Evolutionary conservation across 1,139 yeast genomes (phyloP), one percentile per base, ranked within the genome.

Genomic region (Arxiozyma telluris): DNA sequence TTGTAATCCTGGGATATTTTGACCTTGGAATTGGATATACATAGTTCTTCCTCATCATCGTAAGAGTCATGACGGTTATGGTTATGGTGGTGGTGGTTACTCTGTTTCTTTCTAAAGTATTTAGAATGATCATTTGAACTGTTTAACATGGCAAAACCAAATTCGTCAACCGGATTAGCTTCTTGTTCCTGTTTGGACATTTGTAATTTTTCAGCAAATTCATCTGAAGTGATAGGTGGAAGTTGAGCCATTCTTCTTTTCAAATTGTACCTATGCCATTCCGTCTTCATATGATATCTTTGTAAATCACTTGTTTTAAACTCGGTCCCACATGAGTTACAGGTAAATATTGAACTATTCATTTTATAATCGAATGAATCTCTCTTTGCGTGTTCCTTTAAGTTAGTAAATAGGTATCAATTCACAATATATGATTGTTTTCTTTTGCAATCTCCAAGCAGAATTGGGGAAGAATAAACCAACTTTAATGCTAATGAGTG

Each of bases 191-290:
- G 66, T 39, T 72, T 73, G 0, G 72, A 70, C 39, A 55, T 60
- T 52, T 70, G 72, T 2, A 87, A 79, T 67, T 88, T 87, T 64
- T 87, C 93, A 1, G 93, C 90, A 74, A 88, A 89, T 11, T 83
- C 76, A 55, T 87, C 90, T 1, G 96, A 84, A 22, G 84, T 74
- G 50, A 93, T 84, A 3, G 96, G 84, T 1, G 91, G 84, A 59
- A 93, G 73, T 50, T 81, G 80, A 2, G 96, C 96, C 44, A 93
- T 96, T 64, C 96, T 78, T 70, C 98, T 79, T 71, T 93, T 93
- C 67, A 93, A 77, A 66, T 90, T 91, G 69, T 88, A 93, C 60
- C 96, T 76, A 66, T 90, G 97, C 97, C 97, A 91, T 58, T 91
- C 97, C 0, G 96, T 84, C 68, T 87, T 87, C 96, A 90, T 91